Conservation (phyloP, 345 rosid genomes). For the Pistacia atlantica region DNA sequence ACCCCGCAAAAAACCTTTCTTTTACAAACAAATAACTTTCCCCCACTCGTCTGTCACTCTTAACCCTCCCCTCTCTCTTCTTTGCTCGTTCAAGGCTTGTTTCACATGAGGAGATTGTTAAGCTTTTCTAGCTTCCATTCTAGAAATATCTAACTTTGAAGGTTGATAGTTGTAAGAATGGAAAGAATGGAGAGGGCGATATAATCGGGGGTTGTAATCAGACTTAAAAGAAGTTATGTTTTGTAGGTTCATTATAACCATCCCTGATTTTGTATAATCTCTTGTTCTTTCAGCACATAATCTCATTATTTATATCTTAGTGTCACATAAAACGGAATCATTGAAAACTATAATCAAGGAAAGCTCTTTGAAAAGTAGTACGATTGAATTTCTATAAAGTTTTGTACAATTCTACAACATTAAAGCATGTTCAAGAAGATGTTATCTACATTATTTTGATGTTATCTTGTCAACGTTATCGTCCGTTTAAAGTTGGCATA, state of each 20-base stretch:
- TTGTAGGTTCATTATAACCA: too few relatives aligned
- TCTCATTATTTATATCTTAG: too few relatives aligned
- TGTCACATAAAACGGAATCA: too few relatives aligned
- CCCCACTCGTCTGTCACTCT: not conserved
- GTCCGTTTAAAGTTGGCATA: slow-evolving; percentile 53
- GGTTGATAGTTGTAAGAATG: not conserved
- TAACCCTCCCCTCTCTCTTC: slow-evolving; percentile 38
- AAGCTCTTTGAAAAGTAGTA: too few relatives aligned
- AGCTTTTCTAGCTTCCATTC: slow-evolving; percentile 59
- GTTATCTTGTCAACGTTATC: not conserved
- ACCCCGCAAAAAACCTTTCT: too few relatives aligned
- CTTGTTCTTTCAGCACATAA: too few relatives aligned
- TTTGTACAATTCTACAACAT: not conserved
- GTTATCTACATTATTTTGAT: not conserved
- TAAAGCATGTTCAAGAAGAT: not conserved
- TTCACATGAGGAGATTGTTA: slow-evolving; percentile 70
- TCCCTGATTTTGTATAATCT: too few relatives aligned
- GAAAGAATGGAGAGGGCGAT: slow-evolving; percentile 58
- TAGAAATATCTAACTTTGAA: slow-evolving; percentile 38
- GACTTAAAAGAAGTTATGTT: too few relatives aligned
- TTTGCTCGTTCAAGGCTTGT: slow-evolving; percentile 79
- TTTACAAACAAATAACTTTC: not conserved
- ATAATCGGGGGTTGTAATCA: too few relatives aligned
- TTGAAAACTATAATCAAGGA: too few relatives aligned
- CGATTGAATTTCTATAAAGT: slow-evolving; percentile 17